Evolutionary conservation across 306 rosid genomes (phyloP).

Genomic region (Ammopiptanthus mongolicus): DNA sequence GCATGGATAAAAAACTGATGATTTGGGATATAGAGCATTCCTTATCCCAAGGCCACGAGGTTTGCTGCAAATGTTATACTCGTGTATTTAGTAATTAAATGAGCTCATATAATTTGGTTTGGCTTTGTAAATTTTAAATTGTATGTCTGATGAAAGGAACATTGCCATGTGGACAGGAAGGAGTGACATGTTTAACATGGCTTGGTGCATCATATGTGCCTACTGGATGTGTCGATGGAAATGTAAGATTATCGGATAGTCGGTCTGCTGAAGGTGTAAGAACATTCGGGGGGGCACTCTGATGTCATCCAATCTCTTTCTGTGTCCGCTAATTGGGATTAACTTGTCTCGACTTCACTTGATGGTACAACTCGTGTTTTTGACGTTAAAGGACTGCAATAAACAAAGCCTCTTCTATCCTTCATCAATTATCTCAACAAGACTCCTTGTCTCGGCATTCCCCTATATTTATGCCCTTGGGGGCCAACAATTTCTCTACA

Average conservation of each 20-base stretch:
- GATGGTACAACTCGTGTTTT: constrained; percentile 83
- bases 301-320: constrained; percentile 61
- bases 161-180: constrained; percentile 50
- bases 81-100: neutral
- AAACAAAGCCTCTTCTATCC: constrained; percentile 6
- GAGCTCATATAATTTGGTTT: no score
- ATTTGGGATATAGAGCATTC: constrained; percentile 86
- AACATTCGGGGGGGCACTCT: constrained; percentile 62
- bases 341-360: constrained; percentile 62
- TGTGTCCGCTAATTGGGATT: constrained; percentile 54
- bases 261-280: constrained; percentile 67
- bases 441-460: neutral
- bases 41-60: constrained; percentile 74
- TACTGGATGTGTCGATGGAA: constrained; percentile 77
- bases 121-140: neutral
- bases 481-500: no score
- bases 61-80: constrained; percentile 30
- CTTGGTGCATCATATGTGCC: constrained; percentile 58
- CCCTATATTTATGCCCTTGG: no score
- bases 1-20: constrained; percentile 68
- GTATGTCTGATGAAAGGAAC: constrained; percentile 3
- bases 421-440: neutral
- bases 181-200: constrained; percentile 80
- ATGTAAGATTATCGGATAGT: constrained; percentile 73
- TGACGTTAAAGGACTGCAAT: constrained; percentile 50